phyloP scores from a whole-genome alignment of 78 protist genomes.

The Dictyostelium brefeldianum region DNA sequence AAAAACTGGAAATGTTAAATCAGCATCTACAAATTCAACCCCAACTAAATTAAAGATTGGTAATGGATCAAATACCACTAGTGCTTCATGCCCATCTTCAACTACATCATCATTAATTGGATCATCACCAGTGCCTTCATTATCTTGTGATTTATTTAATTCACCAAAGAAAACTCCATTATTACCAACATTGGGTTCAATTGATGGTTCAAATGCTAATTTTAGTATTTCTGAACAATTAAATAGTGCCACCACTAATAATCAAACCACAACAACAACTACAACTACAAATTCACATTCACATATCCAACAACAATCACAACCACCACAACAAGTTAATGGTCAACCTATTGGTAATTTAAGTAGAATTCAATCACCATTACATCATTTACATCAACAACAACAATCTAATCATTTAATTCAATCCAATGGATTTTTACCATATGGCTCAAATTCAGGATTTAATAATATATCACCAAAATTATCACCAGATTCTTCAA shows the following conservation, averaged over 20 bases:
- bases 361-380: neutral
- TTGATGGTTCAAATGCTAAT: neutral
- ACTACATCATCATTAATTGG: neutral
- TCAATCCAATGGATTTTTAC: constrained; percentile 17
- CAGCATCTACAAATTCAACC: constrained; percentile 2
- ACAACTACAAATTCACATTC: neutral
- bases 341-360: too few species aligned
- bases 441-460: neutral
- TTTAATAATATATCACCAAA: constrained; percentile 29
- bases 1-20: neutral
- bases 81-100: neutral
- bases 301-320: neutral
- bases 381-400: neutral
- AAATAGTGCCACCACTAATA: neutral
- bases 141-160: neutral
- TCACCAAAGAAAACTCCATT: constrained; percentile 29
- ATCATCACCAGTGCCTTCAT: neutral
- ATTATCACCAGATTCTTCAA: constrained; percentile 48
- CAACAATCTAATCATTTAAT: neutral
- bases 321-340: neutral
- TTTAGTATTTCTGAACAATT: neutral
- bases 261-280: neutral
- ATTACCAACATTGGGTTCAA: constrained; percentile 9
- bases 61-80: neutral
- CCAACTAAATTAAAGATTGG: constrained; percentile 6